Evolutionary conservation across 139 green algal species (phyloP).

Genomic region (Chlorella sp.): DNA sequence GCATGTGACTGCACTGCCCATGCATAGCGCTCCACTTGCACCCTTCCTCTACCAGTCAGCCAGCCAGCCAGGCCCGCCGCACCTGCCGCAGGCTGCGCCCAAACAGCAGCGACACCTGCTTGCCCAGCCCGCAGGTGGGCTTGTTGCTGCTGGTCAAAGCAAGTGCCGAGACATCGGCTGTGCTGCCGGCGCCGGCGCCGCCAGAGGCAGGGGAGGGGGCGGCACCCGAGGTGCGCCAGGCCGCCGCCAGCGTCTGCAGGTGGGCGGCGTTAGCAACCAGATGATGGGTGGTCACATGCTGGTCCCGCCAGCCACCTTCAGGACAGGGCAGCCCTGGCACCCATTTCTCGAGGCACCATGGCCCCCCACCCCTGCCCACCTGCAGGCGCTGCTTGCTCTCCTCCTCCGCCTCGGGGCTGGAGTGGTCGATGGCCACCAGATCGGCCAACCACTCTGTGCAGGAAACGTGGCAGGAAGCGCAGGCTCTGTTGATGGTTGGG

Average conservation of each 20-base stretch:
- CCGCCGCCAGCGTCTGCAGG: not conserved
- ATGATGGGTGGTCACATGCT: constrained; percentile 12
- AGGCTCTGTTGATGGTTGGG: no score
- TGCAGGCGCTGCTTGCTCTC: constrained; percentile 58
- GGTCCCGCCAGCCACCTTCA: not conserved
- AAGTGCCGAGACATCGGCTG: not conserved
- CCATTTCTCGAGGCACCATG: no score
- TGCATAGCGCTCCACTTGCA: no score
- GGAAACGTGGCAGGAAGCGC: no score
- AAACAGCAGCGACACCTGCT: constrained; percentile 61
- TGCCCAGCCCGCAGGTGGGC: constrained; percentile 3
- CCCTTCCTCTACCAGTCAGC: no score
- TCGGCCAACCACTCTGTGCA: constrained; percentile 90
- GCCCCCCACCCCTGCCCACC: no score
- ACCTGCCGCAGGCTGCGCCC: constrained; percentile 72
- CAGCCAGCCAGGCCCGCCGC: no score
- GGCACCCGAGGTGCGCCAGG: not conserved
- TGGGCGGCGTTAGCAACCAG: not conserved
- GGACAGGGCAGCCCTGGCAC: no score
- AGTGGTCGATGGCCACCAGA: constrained; percentile 86
- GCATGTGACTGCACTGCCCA: no score
- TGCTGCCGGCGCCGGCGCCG: no score
- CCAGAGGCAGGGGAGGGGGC: not conserved
- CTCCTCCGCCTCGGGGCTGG: constrained; percentile 60
- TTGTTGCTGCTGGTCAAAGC: not conserved